phyloP scores from a whole-genome alignment of 2,329 filamentous ascomycete species.

The Epichloe sibirici region DNA sequence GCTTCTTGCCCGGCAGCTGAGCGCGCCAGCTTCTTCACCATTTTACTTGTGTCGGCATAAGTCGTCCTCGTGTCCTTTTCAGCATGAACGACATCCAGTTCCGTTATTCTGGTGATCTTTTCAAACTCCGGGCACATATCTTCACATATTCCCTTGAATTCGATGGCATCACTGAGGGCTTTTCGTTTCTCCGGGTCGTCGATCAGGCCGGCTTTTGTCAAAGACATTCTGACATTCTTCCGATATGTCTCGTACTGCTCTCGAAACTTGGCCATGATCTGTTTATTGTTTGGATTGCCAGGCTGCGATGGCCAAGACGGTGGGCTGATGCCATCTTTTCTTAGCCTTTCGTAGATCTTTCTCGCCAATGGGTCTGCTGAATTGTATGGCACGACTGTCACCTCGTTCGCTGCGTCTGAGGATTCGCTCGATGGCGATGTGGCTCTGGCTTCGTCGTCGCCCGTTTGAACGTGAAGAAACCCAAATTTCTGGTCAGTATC shows the following conservation, averaged over 20 bases:
- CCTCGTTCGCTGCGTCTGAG: constrained; percentile 8
- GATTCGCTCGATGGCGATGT: constrained; percentile 15
- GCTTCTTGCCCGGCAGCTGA: constrained; percentile 58
- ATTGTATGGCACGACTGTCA: constrained; percentile 7
- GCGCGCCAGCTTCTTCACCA: constrained; percentile 56
- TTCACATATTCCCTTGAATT: constrained; percentile 56
- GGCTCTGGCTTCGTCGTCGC: constrained; percentile 12
- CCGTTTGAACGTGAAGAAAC: not conserved
- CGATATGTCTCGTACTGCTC: constrained; percentile 46
- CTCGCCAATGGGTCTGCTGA: constrained; percentile 31
- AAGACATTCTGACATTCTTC: constrained; percentile 39
- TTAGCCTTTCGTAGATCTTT: constrained; percentile 39
- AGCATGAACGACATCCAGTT: constrained; percentile 43
- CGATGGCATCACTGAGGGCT: constrained; percentile 49
- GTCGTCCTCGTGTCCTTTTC: constrained; percentile 37
- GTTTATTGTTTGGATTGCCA: constrained; percentile 38
- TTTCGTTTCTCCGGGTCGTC: constrained; percentile 54
- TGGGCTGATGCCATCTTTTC: constrained; percentile 40
- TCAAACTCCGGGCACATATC: constrained; percentile 61
- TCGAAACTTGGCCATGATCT: constrained; percentile 40
- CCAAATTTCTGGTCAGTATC: constrained; percentile 4
- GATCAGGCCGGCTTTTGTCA: constrained; percentile 48
- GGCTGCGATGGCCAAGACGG: constrained; percentile 44
- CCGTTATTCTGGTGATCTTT: constrained; percentile 48
- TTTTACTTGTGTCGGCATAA: constrained; percentile 37